Evolutionary conservation across 1,284 basidiomycete genomes (phyloP).

Genomic region (Fistulinella cinereoalba): DNA sequence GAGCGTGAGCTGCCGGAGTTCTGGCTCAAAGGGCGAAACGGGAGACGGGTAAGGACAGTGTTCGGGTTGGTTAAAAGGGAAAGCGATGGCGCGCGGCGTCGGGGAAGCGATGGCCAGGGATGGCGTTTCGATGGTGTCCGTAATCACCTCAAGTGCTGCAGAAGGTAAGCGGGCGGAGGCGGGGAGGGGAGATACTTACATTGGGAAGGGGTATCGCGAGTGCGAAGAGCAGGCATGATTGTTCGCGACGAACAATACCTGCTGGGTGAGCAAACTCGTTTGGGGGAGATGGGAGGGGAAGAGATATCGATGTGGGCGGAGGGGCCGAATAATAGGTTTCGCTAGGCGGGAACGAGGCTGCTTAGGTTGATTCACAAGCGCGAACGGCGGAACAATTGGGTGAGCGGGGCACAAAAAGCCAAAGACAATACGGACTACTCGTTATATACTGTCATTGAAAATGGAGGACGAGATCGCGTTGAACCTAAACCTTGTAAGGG

Average conservation of each 20-base stretch:
- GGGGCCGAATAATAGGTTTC: constrained; percentile 44
- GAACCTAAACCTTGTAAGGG: constrained; percentile 31
- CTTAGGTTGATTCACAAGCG: constrained; percentile 44
- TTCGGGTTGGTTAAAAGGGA: constrained; percentile 55
- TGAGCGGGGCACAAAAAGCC: constrained; percentile 56
- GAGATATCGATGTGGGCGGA: constrained; percentile 31
- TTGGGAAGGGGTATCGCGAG: constrained; percentile 64
- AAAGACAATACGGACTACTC: constrained; percentile 54
- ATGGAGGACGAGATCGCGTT: constrained; percentile 19
- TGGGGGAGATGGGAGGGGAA: constrained; percentile 29
- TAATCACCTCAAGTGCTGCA: constrained; percentile 72
- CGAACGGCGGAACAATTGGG: constrained; percentile 58
- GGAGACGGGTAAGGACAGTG: constrained; percentile 64
- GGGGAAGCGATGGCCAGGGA: constrained; percentile 65
- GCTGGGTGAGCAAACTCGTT: constrained; percentile 36
- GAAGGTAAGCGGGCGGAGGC: constrained; percentile 24
- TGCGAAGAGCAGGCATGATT: constrained; percentile 73
- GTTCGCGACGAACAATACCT: constrained; percentile 34
- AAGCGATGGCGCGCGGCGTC: constrained; percentile 72
- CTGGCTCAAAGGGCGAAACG: constrained; percentile 69
- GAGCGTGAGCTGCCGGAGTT: constrained; percentile 53
- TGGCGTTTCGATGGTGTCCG: constrained; percentile 58
- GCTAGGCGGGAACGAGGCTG: constrained; percentile 36
- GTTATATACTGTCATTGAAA: constrained; percentile 56
- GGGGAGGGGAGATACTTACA: constrained; percentile 41